Base-by-base conservation (phyloP, 345 rosid genomes). In the Acer campestre region DNA sequence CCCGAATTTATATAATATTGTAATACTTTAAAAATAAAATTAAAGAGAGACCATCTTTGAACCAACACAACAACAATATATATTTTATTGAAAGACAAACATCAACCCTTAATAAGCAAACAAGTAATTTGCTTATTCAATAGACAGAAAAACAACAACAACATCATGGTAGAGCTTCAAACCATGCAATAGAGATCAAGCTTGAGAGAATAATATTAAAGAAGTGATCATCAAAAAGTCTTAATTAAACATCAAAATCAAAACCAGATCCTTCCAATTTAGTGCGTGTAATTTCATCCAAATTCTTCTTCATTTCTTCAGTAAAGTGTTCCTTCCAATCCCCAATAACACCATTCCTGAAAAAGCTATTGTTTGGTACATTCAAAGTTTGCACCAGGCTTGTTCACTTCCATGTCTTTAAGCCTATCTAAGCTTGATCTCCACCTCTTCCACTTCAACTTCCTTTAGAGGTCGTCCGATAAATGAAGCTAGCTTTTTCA, bases 401-500 rank as follows among this genome's bases (percentile, higher is more conserved):
- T 79, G 71, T 83, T 87, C 8, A 83, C 82, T 68, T 87, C 88
- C 75, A 85, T 73, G 74, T 51, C 79, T 72, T 85, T 85, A 0
- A 87, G 65, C 84, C 90, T 81, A 13, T 87, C 86, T 29, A 87
- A 44, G 73, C 82, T 80, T 22, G 84, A 87, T 68, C 77, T 78
- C 82, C 81, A 82, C 67, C 27, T 84, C 46, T 5, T 88, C 84
- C 42, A 79, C 83, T 5, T 84, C 77, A 16, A 76, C 77, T 3
- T 82, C 87, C 1, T 56, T 59, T 10, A 3, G 73, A 16, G 82
- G 65, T 53, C 65, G 68, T 18, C 72, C 81, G 1, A 84, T 70
- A 46, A 88, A 88, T 18, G 17, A 49, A 22, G 83, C 80, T 3
- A 86, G 73, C 59, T 48, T 77, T 70, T 75, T 67, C 48, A 85